Evolutionary conservation across 2,329 filamentous ascomycete genomes (phyloP), one percentile per base, ranked within the genome.

Genomic region (Ophiocordyceps camponoti-saundersi): DNA sequence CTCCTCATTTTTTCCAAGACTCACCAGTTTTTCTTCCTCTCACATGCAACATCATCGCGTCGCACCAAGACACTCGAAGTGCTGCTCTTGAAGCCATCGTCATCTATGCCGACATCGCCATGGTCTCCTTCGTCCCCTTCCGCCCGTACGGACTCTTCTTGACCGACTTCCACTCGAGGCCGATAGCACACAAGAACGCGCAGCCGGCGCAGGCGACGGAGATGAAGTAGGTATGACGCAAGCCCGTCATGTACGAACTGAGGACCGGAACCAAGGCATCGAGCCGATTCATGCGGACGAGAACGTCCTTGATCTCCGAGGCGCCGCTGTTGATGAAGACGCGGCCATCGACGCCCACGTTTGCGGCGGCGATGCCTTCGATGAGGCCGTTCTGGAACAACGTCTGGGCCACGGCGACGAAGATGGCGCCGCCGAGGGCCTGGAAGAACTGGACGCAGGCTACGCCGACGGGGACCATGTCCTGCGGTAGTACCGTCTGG

Each of bases 361-460:
- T 62, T 49, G 66, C 57, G 2, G 55, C 48, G n/a, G 56, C 51
- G 3, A 86, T 64, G 34, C 72, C 66, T 3, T 67, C 59, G 43
- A 77, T 63, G 18, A 85, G 64, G 0, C 71, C 75, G 55, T 83
- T 82, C 51, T 77, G 72, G 64, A 86, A 85, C 42, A 83, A 70
- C 21, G 79, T 76, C 58, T 85, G 77, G 0, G 75, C 74, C 10
- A 83, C 74, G 8, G 75, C 72, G 45, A 85, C 72, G 52, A 77
- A 75, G 26, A 85, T 61, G 2, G 81, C 77, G 6, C 79, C 80
- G 40, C 80, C 80, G 6, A 85, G 67, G 2, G 71, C 70, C 56
- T 83, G 77, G 63, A 77, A 78, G 61, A 85, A 82, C 40, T 71
- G 68, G 2, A 75, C 66, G 46, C 64, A 69, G 6, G 72, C 71